Base-by-base conservation (phyloP, 2,329 filamentous ascomycete species). In the Aspergillus jensenii region DNA sequence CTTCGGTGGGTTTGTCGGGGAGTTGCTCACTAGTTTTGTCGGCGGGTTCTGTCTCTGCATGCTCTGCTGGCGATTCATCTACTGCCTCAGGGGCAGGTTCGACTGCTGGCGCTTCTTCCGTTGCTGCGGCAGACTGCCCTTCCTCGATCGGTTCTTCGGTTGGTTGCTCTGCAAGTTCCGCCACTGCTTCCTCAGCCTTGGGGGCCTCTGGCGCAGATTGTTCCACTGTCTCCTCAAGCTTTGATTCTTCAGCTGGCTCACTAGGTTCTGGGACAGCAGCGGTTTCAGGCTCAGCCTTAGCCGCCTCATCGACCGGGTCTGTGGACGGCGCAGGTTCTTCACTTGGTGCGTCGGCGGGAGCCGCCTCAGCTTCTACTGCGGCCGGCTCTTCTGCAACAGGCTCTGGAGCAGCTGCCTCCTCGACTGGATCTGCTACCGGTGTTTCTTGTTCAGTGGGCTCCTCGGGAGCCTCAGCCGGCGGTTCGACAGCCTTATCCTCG, bases 121-220 rank as follows among this genome's bases (percentile, higher is more conserved):
- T 43, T 46, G 63, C 65, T 14, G 45, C 45, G 33, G 52, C 4
- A 27, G 60, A 21, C 11, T 57, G 40, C 41, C 61, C 58, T 45
- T 61, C 58, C 40, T 61, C 59, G 14, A 56, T 56, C 44, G 62
- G 37, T 9, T 68, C 63, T 21, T 57, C 37, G 25, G 61, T 39
- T 21, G 59, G 61, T 27, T 15, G 59, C 55, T 61, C 55, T 43
- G 39, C 31, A 21, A 33, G 47, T 39, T 52, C 39, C 25, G 15
- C 31, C 41, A 25, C 39, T 43, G 49, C 21, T 25, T 39, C 15
- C 47, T 66, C 63, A 43, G 60, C 56, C 31, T 65, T 56, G 17
- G 59, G 40, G 25, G 63, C 59, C 17, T 48, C 41, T 9, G 52
- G 35, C 11, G 45, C 12, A 21, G 45, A n/a, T n/a, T 55, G 31